Percentiles rank a stretch among this genome's conserved stretches.
Evolutionary conservation across 768 basidiomycete species (phyloP).

Genomic region (Leccinum incarnatum): DNA sequence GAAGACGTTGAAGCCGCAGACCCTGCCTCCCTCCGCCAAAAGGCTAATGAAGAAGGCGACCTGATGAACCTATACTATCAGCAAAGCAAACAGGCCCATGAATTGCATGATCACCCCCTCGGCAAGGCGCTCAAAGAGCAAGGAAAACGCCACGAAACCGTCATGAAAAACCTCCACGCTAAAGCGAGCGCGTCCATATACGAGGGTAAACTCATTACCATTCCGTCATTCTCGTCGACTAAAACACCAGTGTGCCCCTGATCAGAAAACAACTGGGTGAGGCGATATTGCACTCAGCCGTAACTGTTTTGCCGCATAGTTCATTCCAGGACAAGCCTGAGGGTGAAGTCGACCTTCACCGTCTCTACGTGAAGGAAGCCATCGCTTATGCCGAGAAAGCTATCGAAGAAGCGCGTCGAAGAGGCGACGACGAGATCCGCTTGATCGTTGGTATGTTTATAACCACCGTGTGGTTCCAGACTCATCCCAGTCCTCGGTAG

Average conservation of each 20-base stretch:
- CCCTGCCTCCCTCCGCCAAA: no score
- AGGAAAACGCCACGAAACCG: slow-evolving; percentile 71
- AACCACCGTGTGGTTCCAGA: background rate
- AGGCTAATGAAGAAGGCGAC: no score
- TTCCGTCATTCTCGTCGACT: background rate
- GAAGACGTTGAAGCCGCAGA: no score
- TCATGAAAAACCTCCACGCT: slow-evolving; percentile 74
- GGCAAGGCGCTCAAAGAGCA: slow-evolving; percentile 53
- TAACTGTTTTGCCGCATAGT: background rate
- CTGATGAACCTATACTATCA: no score
- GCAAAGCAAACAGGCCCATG: no score
- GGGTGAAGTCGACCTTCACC: slow-evolving; percentile 85
- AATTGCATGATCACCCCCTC: no score
- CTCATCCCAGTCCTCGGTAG: slow-evolving; percentile 32
- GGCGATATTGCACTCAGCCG: background rate
- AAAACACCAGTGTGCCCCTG: background rate
- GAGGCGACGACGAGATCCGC: slow-evolving; percentile 60
- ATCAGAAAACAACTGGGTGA: slow-evolving; percentile 73
- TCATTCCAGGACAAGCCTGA: slow-evolving; percentile 50
- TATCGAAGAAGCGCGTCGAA: slow-evolving; percentile 57
- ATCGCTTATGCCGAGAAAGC: slow-evolving; percentile 69
- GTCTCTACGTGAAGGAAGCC: slow-evolving; percentile 90
- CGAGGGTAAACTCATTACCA: slow-evolving; percentile 37
- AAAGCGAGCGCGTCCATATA: slow-evolving; percentile 88
- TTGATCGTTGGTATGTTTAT: slow-evolving; percentile 77